A percentile compares a stretch with the other conserved stretches of the same genome.
Evolutionary conservation across 768 basidiomycete genomes (phyloP).

Genomic region (Phylloporus arenicola): DNA sequence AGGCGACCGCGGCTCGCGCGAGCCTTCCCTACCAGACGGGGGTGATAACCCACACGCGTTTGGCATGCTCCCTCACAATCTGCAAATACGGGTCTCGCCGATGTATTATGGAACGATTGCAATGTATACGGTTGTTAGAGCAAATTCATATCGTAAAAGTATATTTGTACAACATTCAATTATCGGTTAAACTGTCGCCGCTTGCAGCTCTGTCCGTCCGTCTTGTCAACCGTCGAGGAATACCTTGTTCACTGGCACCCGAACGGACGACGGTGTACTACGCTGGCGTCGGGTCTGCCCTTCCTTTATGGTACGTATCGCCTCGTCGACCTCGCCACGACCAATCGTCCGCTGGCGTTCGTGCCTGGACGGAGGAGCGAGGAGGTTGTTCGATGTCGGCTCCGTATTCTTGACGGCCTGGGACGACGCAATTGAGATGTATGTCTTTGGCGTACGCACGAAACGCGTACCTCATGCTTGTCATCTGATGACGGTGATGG

Average conservation of each 20-base stretch:
- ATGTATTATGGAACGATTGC: no score
- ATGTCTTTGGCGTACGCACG: neutral
- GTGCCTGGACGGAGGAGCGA: conserved; percentile 39
- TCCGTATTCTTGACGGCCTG: conserved; percentile 42
- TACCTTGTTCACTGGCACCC: conserved; percentile 17
- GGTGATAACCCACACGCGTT: no score
- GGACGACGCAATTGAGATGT: neutral
- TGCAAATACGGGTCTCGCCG: no score
- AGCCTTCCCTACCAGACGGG: no score
- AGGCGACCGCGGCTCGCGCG: no score
- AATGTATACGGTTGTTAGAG: no score
- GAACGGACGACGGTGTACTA: conserved; percentile 10
- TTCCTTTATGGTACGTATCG: conserved; percentile 72
- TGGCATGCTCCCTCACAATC: no score
- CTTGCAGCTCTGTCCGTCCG: conserved; percentile 3
- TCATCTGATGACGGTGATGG: neutral
- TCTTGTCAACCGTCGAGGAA: conserved; percentile 25
- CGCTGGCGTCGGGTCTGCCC: conserved; percentile 35
- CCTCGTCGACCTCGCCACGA: conserved; percentile 78
- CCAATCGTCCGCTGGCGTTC: conserved; percentile 52
- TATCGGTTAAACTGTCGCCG: neutral
- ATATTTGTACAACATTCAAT: neutral
- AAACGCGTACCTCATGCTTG: conserved; percentile 8
- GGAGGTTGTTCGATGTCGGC: conserved; percentile 22
- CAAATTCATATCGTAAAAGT: no score